Evolutionary conservation across 306 rosid species (phyloP).

Genomic region (Trifolium pratense): DNA sequence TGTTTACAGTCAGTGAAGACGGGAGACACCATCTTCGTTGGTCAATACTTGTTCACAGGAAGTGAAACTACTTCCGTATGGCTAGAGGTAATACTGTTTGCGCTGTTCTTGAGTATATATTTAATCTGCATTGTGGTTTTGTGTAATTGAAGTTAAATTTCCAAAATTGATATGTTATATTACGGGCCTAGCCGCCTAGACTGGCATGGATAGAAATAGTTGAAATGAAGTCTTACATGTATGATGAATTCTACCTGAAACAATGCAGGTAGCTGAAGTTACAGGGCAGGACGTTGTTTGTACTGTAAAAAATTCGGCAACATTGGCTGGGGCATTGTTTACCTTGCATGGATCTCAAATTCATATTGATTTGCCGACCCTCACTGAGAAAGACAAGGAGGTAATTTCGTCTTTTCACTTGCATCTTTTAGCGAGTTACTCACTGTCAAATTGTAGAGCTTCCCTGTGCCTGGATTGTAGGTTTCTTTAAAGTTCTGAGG

Average conservation of each 20-base stretch:
- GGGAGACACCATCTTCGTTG: constrained; percentile 96
- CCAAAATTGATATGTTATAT: not conserved
- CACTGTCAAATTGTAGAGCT: constrained; percentile 14
- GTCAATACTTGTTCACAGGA: constrained; percentile 97
- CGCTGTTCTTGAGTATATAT: constrained; percentile 5
- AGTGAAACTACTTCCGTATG: constrained; percentile 99
- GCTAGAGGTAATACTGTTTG: constrained; percentile 86
- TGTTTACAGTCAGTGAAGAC: constrained; percentile 71
- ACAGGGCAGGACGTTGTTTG: constrained; percentile 80
- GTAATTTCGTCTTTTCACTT: constrained; percentile 46
- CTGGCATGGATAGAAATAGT: constrained; percentile 4
- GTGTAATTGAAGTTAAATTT: not conserved
- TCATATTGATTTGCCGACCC: constrained; percentile 88
- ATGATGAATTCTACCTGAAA: constrained; percentile 46
- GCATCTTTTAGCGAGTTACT: constrained; percentile 17
- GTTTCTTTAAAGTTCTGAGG: constrained; percentile 25
- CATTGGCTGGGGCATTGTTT: constrained; percentile 92
- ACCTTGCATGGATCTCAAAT: constrained; percentile 92
- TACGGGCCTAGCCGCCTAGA: constrained; percentile 17
- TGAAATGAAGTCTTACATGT: constrained; percentile 38
- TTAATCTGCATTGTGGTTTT: constrained; percentile 31
- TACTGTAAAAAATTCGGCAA: constrained; percentile 83
- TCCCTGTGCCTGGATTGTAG: constrained; percentile 1
- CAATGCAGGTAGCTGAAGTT: constrained; percentile 74
- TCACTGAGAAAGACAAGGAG: constrained; percentile 85